phyloP scores from a whole-genome alignment of 306 rosid species.

The Leucaena leucocephala region DNA sequence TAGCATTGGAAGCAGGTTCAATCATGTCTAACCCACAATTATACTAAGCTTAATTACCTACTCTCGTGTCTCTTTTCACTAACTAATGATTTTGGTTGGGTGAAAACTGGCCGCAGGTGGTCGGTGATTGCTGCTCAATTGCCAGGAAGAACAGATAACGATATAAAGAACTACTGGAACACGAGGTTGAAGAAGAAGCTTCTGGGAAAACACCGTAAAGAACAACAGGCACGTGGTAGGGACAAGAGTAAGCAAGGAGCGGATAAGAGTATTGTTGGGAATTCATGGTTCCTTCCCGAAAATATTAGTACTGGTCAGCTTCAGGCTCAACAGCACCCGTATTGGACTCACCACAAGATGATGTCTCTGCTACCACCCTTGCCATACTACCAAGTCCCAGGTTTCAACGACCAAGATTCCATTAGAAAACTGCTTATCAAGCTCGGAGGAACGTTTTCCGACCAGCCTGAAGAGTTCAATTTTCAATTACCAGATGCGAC shows the following conservation, averaged over 20 bases:
- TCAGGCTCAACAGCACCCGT: slow-evolving; percentile 36
- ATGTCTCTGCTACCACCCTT: slow-evolving; percentile 38
- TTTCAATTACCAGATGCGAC: slow-evolving; percentile 42
- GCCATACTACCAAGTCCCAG: slow-evolving; percentile 33
- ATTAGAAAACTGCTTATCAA: slow-evolving; percentile 66
- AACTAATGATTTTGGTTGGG: not conserved
- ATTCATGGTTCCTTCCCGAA: slow-evolving; percentile 32
- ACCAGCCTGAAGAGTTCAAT: slow-evolving; percentile 41
- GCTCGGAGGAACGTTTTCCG: slow-evolving; percentile 71
- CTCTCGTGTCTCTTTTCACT: not conserved
- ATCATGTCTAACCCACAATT: not conserved
- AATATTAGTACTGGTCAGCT: slow-evolving; percentile 32
- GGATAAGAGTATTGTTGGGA: slow-evolving; percentile 20
- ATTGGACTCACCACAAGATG: slow-evolving; percentile 44
- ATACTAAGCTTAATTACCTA: not conserved
- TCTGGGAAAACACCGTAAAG: slow-evolving; percentile 76
- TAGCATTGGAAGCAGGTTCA: slow-evolving; percentile 93
- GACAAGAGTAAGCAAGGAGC: slow-evolving; percentile 41
- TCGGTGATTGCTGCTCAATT: slow-evolving; percentile 94
- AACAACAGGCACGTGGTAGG: slow-evolving; percentile 51
- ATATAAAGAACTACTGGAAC: slow-evolving; percentile 97
- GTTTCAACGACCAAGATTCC: slow-evolving; percentile 48
- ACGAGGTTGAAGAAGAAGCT: slow-evolving; percentile 91
- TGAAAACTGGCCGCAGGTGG: slow-evolving; percentile 56
- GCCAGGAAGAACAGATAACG: slow-evolving; percentile 93